A percentile compares a stretch with the other conserved stretches of the same genome.
Conservation (phyloP, 805 yeast species). For the Candida easanensis region DNA sequence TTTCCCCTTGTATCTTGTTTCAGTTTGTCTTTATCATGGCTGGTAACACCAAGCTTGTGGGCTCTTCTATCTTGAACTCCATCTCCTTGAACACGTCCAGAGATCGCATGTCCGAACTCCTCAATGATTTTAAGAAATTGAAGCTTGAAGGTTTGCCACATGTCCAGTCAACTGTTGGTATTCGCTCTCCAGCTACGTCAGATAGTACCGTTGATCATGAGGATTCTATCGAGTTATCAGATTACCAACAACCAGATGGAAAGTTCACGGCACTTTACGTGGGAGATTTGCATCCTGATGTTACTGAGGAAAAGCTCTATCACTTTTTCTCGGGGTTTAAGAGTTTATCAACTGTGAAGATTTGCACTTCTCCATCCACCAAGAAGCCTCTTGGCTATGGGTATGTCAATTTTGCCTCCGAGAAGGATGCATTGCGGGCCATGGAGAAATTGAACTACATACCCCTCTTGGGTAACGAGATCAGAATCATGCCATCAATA, state of each 20-base stretch:
- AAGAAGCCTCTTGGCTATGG: constrained; percentile 68
- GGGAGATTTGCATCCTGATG: constrained; percentile 54
- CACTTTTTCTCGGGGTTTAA: constrained; percentile 41
- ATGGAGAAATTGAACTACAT: constrained; percentile 55
- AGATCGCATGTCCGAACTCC: constrained; percentile 26
- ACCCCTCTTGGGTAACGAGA: constrained; percentile 38
- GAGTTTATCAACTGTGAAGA: constrained; percentile 54
- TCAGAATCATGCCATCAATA: constrained; percentile 55
- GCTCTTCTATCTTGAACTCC: constrained; percentile 17
- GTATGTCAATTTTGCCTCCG: constrained; percentile 56
- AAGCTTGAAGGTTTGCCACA: constrained; percentile 2
- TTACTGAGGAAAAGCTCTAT: constrained; percentile 47
- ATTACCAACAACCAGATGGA: constrained; percentile 7
- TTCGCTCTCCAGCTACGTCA: not conserved
- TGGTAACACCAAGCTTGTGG: too few relatives aligned
- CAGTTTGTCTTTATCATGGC: too few relatives aligned
- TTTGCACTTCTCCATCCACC: constrained; percentile 54
- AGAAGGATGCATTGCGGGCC: constrained; percentile 52
- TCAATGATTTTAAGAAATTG: constrained; percentile 27
- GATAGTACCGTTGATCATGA: constrained; percentile 9
- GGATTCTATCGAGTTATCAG: constrained; percentile 18
- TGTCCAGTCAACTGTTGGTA: not conserved
- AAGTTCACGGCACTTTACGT: constrained; percentile 41
- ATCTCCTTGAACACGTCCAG: constrained; percentile 26
- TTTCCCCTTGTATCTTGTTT: too few relatives aligned